phyloP scores from a whole-genome alignment of 108 stramenopile species.

The Licmophora abbreviata region DNA sequence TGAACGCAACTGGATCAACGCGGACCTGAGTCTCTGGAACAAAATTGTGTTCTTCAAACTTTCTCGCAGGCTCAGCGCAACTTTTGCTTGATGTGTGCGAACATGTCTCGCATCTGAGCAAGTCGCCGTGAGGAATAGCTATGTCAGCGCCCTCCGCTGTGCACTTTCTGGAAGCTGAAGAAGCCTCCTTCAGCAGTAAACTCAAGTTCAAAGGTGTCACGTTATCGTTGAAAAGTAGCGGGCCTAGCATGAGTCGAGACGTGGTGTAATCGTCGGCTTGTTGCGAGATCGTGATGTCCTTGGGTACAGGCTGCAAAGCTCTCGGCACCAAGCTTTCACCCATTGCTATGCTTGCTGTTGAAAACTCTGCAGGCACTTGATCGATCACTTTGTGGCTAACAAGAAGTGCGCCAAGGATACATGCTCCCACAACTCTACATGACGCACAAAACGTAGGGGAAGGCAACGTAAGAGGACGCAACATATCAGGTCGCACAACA shows the following conservation, averaged over 20 bases:
- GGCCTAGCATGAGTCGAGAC: constrained; percentile 3
- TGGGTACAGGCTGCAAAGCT: constrained; percentile 2
- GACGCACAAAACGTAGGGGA: no score
- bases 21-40: constrained; percentile 1
- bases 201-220: no score
- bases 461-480: constrained; percentile 14
- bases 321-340: constrained; percentile 15
- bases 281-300: constrained; percentile 11
- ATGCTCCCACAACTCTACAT: no score
- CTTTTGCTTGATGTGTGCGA: constrained; percentile 14
- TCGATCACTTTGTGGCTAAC: no score
- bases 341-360: no score
- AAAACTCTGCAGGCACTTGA: no score
- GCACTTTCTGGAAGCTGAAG: constrained; percentile 9
- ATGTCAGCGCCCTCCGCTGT: constrained; percentile 12
- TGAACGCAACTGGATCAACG: background rate
- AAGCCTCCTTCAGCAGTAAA: constrained; percentile 4
- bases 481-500: constrained; percentile 26
- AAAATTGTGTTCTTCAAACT: constrained; percentile 26
- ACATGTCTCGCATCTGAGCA: constrained; percentile 18
- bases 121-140: constrained; percentile 2
- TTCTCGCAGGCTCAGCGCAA: constrained; percentile 16
- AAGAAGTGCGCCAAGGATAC: no score
- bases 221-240: background rate
- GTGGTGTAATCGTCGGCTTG: constrained; percentile 8